Evolutionary conservation across 176 grass and related monocot species (phyloP).

Genomic region (Ensete glaucum): DNA sequence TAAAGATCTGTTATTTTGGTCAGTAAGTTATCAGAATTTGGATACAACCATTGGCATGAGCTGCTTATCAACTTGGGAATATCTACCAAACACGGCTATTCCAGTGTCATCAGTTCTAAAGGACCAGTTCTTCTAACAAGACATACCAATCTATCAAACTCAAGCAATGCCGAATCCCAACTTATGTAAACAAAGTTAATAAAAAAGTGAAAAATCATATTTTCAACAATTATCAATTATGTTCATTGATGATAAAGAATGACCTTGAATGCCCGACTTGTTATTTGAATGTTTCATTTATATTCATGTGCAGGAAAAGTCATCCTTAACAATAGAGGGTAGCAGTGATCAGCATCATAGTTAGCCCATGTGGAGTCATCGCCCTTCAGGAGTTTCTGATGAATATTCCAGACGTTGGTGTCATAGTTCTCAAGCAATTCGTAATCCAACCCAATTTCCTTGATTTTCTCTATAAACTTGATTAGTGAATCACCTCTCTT

Average conservation of each 20-base stretch:
- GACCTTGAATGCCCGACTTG: neutral
- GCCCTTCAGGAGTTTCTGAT: conserved; percentile 40
- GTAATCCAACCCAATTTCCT: conserved; percentile 46
- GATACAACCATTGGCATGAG: neutral
- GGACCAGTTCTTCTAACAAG: neutral
- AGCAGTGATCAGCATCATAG: conserved; percentile 71
- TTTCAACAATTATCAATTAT: neutral
- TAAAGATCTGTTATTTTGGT: too few relatives aligned
- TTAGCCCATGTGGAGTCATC: conserved; percentile 61
- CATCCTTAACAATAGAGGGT: conserved; percentile 71
- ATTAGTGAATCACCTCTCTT: conserved; percentile 84
- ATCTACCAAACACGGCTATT: neutral
- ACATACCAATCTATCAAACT: neutral
- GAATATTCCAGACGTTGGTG: conserved; percentile 50
- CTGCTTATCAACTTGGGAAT: neutral
- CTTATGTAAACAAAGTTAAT: too few relatives aligned
- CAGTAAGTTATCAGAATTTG: neutral
- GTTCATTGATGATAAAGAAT: neutral
- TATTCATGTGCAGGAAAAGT: neutral
- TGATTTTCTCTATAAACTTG: conserved; percentile 49
- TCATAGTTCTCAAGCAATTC: conserved; percentile 86
- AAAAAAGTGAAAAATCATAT: neutral
- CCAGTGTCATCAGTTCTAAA: neutral
- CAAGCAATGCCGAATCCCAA: too few relatives aligned
- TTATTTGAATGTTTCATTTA: neutral